Percentiles rank a stretch among this genome's conserved stretches.
Evolutionary conservation across 2,329 filamentous ascomycete genomes (phyloP).

Genomic region (Ophiocordyceps camponoti-rufipedis): DNA sequence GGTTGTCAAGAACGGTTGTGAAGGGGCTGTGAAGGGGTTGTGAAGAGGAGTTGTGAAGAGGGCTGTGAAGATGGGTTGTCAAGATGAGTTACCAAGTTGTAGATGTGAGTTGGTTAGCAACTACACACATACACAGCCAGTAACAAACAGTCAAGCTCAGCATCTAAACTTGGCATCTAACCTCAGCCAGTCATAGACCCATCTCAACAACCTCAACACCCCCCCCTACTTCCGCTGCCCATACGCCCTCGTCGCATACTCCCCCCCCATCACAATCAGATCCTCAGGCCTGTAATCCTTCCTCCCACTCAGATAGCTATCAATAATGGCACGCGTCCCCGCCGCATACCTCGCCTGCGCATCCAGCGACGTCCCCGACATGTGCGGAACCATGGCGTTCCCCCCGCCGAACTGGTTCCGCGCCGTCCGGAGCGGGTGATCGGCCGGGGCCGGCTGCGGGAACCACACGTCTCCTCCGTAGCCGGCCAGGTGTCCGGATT

Average conservation of each 20-base stretch:
- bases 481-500: slow-evolving; percentile 75
- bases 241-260: slow-evolving; percentile 89
- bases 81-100: no score
- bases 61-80: no score
- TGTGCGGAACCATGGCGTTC: slow-evolving; percentile 97
- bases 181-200: no score
- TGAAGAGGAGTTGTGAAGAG: no score
- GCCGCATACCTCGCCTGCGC: slow-evolving; percentile 84
- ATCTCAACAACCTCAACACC: not conserved
- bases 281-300: slow-evolving; percentile 82
- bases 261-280: slow-evolving; percentile 80
- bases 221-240: slow-evolving; percentile 44
- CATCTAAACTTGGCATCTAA: no score
- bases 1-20: no score
- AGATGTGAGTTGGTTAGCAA: no score
- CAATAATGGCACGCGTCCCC: slow-evolving; percentile 75
- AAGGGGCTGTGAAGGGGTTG: no score
- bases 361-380: slow-evolving; percentile 97
- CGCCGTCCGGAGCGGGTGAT: slow-evolving; percentile 82
- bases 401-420: slow-evolving; percentile 92
- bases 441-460: slow-evolving; percentile 87
- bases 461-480: slow-evolving; percentile 91
- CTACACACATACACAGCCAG: no score
- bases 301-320: slow-evolving; percentile 76
- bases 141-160: no score